These are phyloP conservation scores for Cocos nucifera DNA, from an alignment of 176 grass and related monocot species.

Conservation along the genomic window DNA sequence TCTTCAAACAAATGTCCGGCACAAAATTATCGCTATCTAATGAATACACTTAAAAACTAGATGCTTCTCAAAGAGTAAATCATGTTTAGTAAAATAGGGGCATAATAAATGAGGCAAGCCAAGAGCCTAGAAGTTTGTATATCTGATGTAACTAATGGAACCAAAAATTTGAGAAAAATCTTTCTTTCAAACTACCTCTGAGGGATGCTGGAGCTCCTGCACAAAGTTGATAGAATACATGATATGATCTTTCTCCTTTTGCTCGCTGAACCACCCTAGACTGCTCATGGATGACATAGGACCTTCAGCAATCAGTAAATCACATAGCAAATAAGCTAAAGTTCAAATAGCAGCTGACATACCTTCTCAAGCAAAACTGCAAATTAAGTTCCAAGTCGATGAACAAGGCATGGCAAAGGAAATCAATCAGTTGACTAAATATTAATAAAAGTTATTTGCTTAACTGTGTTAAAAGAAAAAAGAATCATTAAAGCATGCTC, in stretches of 20 bases:
- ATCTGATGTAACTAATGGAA: too few relatives aligned
- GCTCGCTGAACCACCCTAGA: conserved; percentile 95
- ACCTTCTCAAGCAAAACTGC: conserved; percentile 99
- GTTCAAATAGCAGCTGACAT: conserved; percentile 15
- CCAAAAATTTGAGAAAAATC: too few relatives aligned
- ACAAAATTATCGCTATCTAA: too few relatives aligned
- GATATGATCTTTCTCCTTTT: conserved; percentile 79
- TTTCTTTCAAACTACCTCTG: conserved; percentile 35
- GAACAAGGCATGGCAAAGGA: conserved; percentile 18
- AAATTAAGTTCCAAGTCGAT: conserved; percentile 4
- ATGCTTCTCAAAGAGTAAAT: too few relatives aligned
- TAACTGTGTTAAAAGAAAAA: too few relatives aligned
- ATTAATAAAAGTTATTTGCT: too few relatives aligned
- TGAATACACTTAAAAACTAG: too few relatives aligned
- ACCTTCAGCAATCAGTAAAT: conserved; percentile 10
- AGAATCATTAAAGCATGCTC: conserved; percentile 1
- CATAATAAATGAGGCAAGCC: too few relatives aligned
- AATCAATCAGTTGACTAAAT: neutral
- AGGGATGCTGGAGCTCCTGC: conserved; percentile 56
- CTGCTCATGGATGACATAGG: conserved; percentile 30
- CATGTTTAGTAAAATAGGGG: too few relatives aligned
- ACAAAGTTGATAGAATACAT: conserved; percentile 99
- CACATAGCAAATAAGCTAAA: neutral
- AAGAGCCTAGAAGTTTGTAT: too few relatives aligned
- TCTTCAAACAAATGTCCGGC: too few relatives aligned